A percentile compares a stretch with the other conserved stretches of the same genome.
These are phyloP conservation scores for Fusarium camptoceras DNA, from an alignment of 2,329 filamentous ascomycete species.

Conservation along the genomic window DNA sequence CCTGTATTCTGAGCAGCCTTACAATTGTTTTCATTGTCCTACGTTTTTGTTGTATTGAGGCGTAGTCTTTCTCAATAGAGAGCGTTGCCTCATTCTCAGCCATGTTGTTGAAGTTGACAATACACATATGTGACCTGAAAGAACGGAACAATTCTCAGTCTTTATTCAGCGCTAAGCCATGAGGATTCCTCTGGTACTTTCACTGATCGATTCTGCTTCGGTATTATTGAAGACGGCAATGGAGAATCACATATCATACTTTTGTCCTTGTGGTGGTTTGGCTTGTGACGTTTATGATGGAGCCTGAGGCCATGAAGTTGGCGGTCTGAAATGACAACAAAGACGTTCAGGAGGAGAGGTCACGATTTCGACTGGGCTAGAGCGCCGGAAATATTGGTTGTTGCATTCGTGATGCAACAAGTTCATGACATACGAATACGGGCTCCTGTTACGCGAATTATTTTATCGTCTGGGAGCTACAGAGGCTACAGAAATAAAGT, in stretches of 20 bases:
- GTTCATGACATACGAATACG: neutral
- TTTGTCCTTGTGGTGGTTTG: neutral
- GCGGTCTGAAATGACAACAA: neutral
- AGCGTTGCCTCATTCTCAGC: neutral
- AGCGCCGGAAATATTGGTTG: neutral
- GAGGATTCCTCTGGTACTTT: too few relatives aligned
- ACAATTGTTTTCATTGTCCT: too few relatives aligned
- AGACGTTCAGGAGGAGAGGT: neutral
- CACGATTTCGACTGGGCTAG: neutral
- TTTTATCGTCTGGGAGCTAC: too few relatives aligned
- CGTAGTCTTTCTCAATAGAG: neutral
- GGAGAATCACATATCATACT: neutral
- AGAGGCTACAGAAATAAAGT: too few relatives aligned
- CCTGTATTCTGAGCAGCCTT: too few relatives aligned
- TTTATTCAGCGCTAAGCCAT: accelerated
- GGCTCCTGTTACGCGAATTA: too few relatives aligned
- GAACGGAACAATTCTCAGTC: neutral
- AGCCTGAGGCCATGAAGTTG: neutral
- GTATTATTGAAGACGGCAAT: neutral
- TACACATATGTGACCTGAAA: neutral
- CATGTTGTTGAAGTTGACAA: neutral
- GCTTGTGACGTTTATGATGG: neutral
- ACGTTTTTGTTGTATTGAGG: neutral
- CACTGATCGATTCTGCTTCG: accelerated
- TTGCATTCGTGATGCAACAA: neutral